Evolutionary conservation across 2,329 filamentous ascomycete genomes (phyloP).

Genomic region (Pseudocercospora cruenta): DNA sequence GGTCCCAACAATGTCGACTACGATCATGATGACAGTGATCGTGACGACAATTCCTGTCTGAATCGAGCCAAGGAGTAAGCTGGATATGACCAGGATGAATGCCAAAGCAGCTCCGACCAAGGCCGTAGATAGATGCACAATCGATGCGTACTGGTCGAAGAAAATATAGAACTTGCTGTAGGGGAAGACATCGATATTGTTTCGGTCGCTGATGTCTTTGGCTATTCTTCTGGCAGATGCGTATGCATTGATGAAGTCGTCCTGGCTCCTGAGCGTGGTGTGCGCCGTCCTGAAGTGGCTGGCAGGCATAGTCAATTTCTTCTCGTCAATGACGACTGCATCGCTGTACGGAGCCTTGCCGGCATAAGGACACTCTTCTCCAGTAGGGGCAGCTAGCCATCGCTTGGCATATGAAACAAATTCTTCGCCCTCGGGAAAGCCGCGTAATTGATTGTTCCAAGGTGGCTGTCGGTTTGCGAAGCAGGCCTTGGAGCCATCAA

Average conservation of each 20-base stretch:
- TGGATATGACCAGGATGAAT: constrained; percentile 81
- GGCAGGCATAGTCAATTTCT: constrained; percentile 70
- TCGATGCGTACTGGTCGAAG: constrained; percentile 93
- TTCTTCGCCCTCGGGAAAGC: constrained; percentile 92
- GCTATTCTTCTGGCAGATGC: constrained; percentile 86
- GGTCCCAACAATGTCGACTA: constrained; percentile 90
- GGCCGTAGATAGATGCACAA: constrained; percentile 76
- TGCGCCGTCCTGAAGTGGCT: constrained; percentile 93
- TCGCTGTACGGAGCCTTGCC: constrained; percentile 85
- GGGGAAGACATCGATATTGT: constrained; percentile 86
- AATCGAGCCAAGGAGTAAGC: constrained; percentile 79
- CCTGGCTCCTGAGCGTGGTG: constrained; percentile 81
- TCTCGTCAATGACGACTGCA: constrained; percentile 76
- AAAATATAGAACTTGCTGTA: constrained; percentile 99
- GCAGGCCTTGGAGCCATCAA: constrained; percentile 66
- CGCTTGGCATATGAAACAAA: constrained; percentile 84
- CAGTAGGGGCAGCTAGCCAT: constrained; percentile 80
- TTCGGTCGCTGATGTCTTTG: constrained; percentile 69
- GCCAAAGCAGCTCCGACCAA: constrained; percentile 81
- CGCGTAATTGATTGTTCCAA: constrained; percentile 86
- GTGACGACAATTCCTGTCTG: constrained; percentile 82
- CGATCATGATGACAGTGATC: constrained; percentile 86
- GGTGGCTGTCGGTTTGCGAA: constrained; percentile 75
- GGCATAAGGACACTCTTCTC: constrained; percentile 81
- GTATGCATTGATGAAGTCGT: constrained; percentile 92